phyloP scores from a whole-genome alignment of 2,329 filamentous ascomycete genomes.

The Venturia aucupariae region DNA sequence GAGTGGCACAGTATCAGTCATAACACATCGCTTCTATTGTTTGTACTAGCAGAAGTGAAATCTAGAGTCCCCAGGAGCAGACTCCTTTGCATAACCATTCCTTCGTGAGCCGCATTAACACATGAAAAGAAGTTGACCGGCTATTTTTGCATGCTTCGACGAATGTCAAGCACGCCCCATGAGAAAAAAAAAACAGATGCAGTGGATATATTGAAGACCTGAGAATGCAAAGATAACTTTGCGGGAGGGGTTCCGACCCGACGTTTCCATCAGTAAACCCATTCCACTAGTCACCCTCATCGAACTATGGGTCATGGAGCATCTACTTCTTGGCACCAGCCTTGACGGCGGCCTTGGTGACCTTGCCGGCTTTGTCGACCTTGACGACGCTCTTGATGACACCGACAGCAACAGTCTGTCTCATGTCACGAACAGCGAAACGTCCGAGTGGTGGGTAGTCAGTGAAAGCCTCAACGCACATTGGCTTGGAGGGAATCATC shows the following conservation, averaged over 20 bases:
- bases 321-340: constrained; percentile 16
- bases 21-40: constrained; percentile 10
- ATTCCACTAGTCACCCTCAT: constrained; percentile 4
- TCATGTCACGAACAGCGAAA: constrained; percentile 99
- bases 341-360: constrained; percentile 39
- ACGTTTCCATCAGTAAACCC: neutral
- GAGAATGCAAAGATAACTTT: constrained; percentile 12
- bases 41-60: constrained; percentile 9
- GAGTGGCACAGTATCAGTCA: neutral
- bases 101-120: constrained; percentile 8
- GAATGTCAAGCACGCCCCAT: neutral
- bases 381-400: constrained; percentile 86
- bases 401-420: constrained; percentile 74
- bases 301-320: neutral
- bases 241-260: constrained; percentile 1
- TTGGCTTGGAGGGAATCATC: constrained; percentile 99
- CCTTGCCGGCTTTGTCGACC: constrained; percentile 43
- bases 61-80: constrained; percentile 10
- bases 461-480: constrained; percentile 99
- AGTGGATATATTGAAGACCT: constrained; percentile 11
- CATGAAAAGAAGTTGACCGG: neutral
- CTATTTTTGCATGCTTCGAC: constrained; percentile 2
- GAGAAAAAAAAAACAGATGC: constrained; percentile 1
- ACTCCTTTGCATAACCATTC: constrained; percentile 7
- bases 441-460: constrained; percentile 98